Evolutionary conservation across 2,329 filamentous ascomycete genomes (phyloP), one percentile per base, ranked within the genome.

Genomic region (Rutstroemia sp.): DNA sequence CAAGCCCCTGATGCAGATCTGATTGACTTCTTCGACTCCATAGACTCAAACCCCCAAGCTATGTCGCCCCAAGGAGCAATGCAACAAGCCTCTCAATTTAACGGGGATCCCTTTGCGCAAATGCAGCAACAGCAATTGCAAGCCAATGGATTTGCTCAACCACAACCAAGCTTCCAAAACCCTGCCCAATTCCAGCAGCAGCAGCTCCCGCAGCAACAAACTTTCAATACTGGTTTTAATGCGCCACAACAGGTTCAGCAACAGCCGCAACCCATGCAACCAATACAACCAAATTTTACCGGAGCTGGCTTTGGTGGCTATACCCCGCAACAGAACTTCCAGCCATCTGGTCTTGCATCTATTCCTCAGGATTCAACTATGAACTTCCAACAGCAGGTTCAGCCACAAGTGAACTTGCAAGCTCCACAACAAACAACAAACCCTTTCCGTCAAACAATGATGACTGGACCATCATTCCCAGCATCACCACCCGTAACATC

Each of bases 11-110:
- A 81, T 63, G 83, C 86, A 27, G 88, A 95, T 75, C 77, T 95
- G 59, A 97, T 95, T 68, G 94, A 92, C 75, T 96, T 95, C 73
- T 96, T 96, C 71, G 92, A 87, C 67, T 92, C 90, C 5, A 96
- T 95, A 66, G 92, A 96, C 67, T 85, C 90, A 68, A 91, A 92
- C 62, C 90, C 94, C 70, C 88, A 88, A 52, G 77, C 86, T 1
- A 81, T 89, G 78, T 78, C 72, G 39, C 68, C 72, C 1, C 77
- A 79, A 61, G 66, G 75, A 18, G 62, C 63, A 21, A 61, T 63
- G 49, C 68, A 69, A 42, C 74, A 74, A 59, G 60, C 47, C 37
- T 59, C 58, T 38, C 66, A 71, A 49, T 69, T 68, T 55, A 67
- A 63, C 16, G 61, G 59, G 21, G 61, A 60, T 23, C 57, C 62